phyloP scores from a whole-genome alignment of 2,329 filamentous ascomycete species.

The Chaetoscypha palmicola region DNA sequence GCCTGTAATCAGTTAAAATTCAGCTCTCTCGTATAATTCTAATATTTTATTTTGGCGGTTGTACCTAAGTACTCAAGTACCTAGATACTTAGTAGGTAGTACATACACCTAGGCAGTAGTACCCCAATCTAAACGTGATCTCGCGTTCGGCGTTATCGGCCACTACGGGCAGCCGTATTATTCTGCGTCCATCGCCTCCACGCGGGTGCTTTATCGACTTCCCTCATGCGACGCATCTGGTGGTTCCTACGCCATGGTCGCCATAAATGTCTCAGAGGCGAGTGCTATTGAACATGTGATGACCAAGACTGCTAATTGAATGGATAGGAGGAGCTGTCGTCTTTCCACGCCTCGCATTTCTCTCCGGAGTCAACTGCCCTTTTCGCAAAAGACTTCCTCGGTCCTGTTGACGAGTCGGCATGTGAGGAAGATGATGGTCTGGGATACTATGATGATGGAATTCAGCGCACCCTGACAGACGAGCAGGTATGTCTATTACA shows the following conservation, averaged over 20 bases:
- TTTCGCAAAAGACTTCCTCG: constrained; percentile 44
- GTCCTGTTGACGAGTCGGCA: constrained; percentile 44
- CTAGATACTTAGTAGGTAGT: too few relatives aligned
- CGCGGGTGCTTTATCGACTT: too few relatives aligned
- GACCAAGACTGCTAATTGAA: constrained; percentile 7
- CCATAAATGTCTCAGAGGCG: constrained; percentile 36
- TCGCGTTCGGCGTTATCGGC: too few relatives aligned
- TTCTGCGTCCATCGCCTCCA: too few relatives aligned
- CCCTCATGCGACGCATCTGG: too few relatives aligned
- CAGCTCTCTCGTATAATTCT: too few relatives aligned
- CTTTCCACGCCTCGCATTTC: constrained; percentile 28
- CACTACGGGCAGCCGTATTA: too few relatives aligned
- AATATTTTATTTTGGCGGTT: too few relatives aligned
- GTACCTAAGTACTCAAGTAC: too few relatives aligned
- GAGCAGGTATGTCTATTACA: constrained; percentile 40
- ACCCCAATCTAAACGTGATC: too few relatives aligned
- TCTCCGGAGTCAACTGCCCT: constrained; percentile 38
- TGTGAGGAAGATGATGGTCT: constrained; percentile 56
- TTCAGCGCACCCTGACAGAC: constrained; percentile 83
- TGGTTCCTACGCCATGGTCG: constrained; percentile 22
- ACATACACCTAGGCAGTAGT: too few relatives aligned
- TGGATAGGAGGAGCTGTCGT: constrained; percentile 23
- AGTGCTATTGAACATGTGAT: constrained; percentile 9
- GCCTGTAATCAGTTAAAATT: too few relatives aligned
- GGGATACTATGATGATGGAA: constrained; percentile 80